A percentile compares a stretch with the other conserved stretches of the same genome.
Evolutionary conservation across 2,329 filamentous ascomycete species (phyloP).

Genomic region (Sclerotinia nivalis): DNA sequence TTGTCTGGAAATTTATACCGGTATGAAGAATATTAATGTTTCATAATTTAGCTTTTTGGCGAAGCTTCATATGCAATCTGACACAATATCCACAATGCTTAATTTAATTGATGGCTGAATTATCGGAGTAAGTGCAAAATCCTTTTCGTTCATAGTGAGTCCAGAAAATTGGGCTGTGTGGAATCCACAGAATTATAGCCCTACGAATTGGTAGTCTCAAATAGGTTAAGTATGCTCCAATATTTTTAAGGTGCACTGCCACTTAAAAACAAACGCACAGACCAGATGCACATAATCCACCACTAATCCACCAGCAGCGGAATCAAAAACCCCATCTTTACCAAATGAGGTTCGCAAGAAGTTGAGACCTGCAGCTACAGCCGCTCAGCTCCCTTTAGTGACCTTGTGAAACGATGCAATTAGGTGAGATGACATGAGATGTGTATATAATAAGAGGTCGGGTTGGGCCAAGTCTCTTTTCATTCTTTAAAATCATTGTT

Average conservation of each 20-base stretch:
- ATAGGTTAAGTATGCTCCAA: not conserved
- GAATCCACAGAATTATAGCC: not conserved
- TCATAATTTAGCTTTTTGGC: not conserved
- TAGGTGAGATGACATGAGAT: not conserved
- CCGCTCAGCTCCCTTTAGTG: not conserved
- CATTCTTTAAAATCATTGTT: not conserved
- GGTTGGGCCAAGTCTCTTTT: not conserved
- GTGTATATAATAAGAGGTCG: constrained; percentile 15
- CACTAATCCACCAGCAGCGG: not conserved
- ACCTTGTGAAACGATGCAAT: not conserved
- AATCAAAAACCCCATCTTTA: not conserved
- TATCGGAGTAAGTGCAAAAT: not conserved
- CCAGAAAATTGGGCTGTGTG: not conserved
- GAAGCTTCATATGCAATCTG: not conserved
- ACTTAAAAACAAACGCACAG: not conserved
- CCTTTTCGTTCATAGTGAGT: not conserved
- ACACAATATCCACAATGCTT: not conserved
- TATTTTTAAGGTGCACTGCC: not conserved
- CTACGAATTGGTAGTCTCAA: not conserved
- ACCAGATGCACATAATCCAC: not conserved
- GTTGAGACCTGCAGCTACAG: not conserved
- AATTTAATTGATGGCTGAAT: not conserved
- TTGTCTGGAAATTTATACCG: not conserved
- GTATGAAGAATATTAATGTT: no score
- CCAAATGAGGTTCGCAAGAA: constrained; percentile 13